Percentiles rank a stretch among this genome's conserved stretches.
phyloP scores from a whole-genome alignment of 345 rosid species.

The Eucalyptus fibrosa region DNA sequence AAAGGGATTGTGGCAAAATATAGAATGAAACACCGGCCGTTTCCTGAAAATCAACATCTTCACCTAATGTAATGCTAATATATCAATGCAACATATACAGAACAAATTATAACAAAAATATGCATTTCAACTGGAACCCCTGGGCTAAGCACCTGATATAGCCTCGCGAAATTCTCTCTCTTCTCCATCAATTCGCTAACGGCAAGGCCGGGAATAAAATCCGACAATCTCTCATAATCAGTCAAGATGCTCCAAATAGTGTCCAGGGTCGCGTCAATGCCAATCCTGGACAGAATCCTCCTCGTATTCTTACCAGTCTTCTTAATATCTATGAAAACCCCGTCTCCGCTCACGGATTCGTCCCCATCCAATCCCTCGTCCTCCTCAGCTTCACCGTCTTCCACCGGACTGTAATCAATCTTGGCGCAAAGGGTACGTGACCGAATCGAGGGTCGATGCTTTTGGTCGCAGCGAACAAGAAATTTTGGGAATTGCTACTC shows the following conservation, averaged over 20 bases:
- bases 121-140: neutral
- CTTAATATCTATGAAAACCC: constrained; percentile 36
- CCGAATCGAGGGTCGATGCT: neutral
- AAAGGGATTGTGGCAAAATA: neutral
- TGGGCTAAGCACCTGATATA: constrained; percentile 35
- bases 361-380: constrained; percentile 17
- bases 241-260: constrained; percentile 68
- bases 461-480: neutral
- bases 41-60: neutral
- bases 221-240: constrained; percentile 70
- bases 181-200: constrained; percentile 72
- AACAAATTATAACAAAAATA: neutral
- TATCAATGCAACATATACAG: neutral
- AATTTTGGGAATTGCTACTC: neutral
- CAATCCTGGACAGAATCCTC: constrained; percentile 59
- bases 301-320: constrained; percentile 56
- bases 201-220: constrained; percentile 70
- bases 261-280: constrained; percentile 58
- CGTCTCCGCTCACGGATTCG: constrained; percentile 31
- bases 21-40: neutral
- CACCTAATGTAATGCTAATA: neutral
- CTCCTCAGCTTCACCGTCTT: neutral
- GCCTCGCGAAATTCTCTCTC: constrained; percentile 57
- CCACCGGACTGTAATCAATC: constrained; percentile 3
- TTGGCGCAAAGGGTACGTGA: constrained; percentile 7